Evolutionary conservation across 2,329 filamentous ascomycete genomes (phyloP).

Genomic region (Mycosphaerella sp.): DNA sequence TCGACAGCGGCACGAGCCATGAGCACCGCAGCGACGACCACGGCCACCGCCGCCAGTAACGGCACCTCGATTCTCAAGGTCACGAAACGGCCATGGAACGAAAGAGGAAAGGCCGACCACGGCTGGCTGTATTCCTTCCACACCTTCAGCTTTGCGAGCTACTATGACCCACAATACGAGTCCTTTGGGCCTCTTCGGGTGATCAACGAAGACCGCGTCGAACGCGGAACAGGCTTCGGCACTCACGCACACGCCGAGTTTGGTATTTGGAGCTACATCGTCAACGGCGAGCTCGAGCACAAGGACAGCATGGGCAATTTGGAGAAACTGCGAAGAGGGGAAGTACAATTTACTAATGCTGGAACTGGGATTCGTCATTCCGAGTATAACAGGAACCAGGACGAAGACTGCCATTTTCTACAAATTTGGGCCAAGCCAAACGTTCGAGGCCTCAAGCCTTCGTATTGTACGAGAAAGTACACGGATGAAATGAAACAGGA

Average conservation of each 20-base stretch:
- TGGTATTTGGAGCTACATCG: conserved; percentile 83
- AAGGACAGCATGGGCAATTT: conserved; percentile 72
- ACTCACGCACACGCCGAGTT: conserved; percentile 81
- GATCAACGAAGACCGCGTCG: conserved; percentile 82
- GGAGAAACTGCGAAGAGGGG: conserved; percentile 68
- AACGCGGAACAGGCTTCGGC: conserved; percentile 68
- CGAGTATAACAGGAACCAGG: conserved; percentile 70
- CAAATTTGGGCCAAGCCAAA: conserved; percentile 86
- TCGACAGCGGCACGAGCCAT: conserved; percentile 32
- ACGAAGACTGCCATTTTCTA: conserved; percentile 71
- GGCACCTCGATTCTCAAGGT: conserved; percentile 50
- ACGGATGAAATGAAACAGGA: conserved; percentile 65
- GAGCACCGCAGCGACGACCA: conserved; percentile 33
- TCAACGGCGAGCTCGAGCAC: conserved; percentile 81
- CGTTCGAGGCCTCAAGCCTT: conserved; percentile 63
- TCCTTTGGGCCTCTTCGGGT: conserved; percentile 73
- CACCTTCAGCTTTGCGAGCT: conserved; percentile 73
- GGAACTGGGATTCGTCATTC: conserved; percentile 74
- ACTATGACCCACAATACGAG: conserved; percentile 61
- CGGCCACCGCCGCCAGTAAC: conserved; percentile 16
- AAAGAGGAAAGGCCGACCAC: conserved; percentile 71
- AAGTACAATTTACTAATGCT: conserved; percentile 87
- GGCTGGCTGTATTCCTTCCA: conserved; percentile 86
- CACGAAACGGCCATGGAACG: conserved; percentile 63
- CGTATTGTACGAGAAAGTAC: conserved; percentile 71